Percentiles rank a stretch among this genome's conserved stretches.
Conservation (phyloP, 305 asterid genomes). For the Rubia peregrina region DNA sequence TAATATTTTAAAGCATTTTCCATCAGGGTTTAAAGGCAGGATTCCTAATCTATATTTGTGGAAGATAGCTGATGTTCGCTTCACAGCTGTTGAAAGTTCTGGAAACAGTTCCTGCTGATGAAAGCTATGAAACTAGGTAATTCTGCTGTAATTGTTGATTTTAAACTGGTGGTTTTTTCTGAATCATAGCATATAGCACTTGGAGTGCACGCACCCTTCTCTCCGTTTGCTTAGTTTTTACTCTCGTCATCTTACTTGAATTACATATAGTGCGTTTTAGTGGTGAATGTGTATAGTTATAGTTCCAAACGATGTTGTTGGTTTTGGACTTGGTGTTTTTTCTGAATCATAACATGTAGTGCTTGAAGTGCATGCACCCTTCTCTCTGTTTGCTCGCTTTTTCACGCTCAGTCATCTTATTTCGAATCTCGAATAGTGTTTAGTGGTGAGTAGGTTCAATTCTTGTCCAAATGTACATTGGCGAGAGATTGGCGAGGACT, state of each 20-base stretch:
- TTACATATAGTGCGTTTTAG: background rate
- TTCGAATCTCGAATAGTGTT: background rate
- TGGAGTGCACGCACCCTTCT: background rate
- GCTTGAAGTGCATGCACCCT: background rate
- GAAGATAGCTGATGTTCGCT: slow-evolving; percentile 30
- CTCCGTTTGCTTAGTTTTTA: background rate
- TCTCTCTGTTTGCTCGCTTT: background rate
- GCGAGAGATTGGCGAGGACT: background rate
- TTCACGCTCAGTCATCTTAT: background rate
- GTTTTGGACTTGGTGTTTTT: background rate
- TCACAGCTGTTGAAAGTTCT: slow-evolving; percentile 31
- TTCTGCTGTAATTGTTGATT: slow-evolving; percentile 4
- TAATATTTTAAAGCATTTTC: background rate
- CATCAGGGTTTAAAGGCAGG: slow-evolving; percentile 8
- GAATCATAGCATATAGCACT: background rate
- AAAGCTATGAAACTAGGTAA: slow-evolving; percentile 30
- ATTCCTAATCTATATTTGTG: slow-evolving; percentile 10
- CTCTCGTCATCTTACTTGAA: background rate
- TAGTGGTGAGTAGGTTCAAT: background rate
- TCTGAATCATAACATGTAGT: background rate
- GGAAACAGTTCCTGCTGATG: slow-evolving; percentile 20
- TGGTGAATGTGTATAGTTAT: background rate
- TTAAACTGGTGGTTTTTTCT: background rate
- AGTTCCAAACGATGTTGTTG: background rate
- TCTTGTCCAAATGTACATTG: background rate